A percentile compares a stretch with the other conserved stretches of the same genome.
Evolutionary conservation across 2,329 filamentous ascomycete genomes (phyloP).

Genomic region (Cercospora beticola): DNA sequence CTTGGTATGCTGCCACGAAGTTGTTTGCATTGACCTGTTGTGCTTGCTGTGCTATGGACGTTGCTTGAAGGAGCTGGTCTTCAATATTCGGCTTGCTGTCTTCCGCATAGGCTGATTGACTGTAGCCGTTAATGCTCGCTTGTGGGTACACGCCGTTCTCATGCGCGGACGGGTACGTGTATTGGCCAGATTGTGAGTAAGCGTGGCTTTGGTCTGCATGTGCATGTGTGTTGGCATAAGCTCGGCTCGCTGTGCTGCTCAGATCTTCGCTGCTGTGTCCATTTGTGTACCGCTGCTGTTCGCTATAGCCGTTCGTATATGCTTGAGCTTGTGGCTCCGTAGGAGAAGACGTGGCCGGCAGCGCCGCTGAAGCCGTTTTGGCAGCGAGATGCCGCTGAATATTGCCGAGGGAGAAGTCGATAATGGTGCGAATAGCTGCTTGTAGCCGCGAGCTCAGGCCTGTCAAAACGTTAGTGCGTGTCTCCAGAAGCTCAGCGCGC

Average conservation of each 20-base stretch:
- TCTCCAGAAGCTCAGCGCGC: neutral
- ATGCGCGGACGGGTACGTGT: constrained; percentile 17
- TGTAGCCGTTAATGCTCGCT: constrained; percentile 17
- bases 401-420: constrained; percentile 49
- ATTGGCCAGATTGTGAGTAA: constrained; percentile 19
- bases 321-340: constrained; percentile 11
- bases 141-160: constrained; percentile 20
- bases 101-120: constrained; percentile 16
- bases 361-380: constrained; percentile 44
- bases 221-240: constrained; percentile 25
- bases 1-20: constrained; percentile 26
- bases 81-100: constrained; percentile 30
- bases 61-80: constrained; percentile 24
- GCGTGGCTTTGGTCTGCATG: constrained; percentile 23
- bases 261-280: constrained; percentile 13
- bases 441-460: constrained; percentile 49
- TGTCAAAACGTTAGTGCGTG: constrained; percentile 6
- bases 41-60: constrained; percentile 7
- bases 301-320: constrained; percentile 16
- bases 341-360: constrained; percentile 38
- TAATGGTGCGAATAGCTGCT: constrained; percentile 50
- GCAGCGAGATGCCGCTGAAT: constrained; percentile 48
- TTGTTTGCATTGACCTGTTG: constrained; percentile 19
- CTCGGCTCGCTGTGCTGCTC: constrained; percentile 17
- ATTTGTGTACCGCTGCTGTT: constrained; percentile 15